phyloP scores from a whole-genome alignment of 2,329 filamentous ascomycete genomes.

The Claviceps quebecensis region DNA sequence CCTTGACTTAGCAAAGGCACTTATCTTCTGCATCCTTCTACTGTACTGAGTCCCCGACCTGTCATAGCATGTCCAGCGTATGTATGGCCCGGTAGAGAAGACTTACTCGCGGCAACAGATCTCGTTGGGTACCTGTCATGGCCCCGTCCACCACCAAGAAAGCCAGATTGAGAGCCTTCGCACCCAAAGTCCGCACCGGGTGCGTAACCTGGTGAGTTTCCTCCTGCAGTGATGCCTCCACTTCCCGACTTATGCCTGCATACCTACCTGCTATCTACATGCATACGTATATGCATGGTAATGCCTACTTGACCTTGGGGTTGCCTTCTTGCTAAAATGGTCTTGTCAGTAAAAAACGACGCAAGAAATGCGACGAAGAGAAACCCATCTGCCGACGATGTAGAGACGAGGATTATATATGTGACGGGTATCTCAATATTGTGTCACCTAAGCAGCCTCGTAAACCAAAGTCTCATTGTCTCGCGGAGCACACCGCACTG shows the following conservation, averaged over 20 bases:
- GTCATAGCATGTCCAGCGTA: not conserved
- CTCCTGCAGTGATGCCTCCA: not conserved
- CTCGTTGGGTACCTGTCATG: not conserved
- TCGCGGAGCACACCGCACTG: not conserved
- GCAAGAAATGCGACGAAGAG: slow-evolving; percentile 4
- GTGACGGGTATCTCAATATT: not conserved
- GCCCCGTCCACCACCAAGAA: slow-evolving; percentile 1
- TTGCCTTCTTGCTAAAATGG: not conserved
- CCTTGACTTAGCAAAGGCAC: not conserved
- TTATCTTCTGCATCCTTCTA: not conserved
- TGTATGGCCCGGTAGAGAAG: not conserved
- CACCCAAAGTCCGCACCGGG: slow-evolving; percentile 3
- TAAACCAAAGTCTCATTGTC: not conserved
- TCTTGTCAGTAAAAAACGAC: slow-evolving; percentile 1
- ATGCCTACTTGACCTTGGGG: not conserved
- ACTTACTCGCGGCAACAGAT: not conserved
- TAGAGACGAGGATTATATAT: slow-evolving; percentile 2
- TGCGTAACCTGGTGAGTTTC: slow-evolving; percentile 3
- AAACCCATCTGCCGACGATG: slow-evolving; percentile 1
- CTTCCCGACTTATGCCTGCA: not conserved
- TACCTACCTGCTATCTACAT: not conserved
- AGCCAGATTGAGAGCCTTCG: not conserved
- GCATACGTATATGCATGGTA: not conserved
- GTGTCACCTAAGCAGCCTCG: not conserved
- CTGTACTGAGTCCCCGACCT: not conserved